These are phyloP conservation scores for Starmerella tilneyi DNA, from an alignment of 805 yeast genomes.

Conservation along the genomic window DNA sequence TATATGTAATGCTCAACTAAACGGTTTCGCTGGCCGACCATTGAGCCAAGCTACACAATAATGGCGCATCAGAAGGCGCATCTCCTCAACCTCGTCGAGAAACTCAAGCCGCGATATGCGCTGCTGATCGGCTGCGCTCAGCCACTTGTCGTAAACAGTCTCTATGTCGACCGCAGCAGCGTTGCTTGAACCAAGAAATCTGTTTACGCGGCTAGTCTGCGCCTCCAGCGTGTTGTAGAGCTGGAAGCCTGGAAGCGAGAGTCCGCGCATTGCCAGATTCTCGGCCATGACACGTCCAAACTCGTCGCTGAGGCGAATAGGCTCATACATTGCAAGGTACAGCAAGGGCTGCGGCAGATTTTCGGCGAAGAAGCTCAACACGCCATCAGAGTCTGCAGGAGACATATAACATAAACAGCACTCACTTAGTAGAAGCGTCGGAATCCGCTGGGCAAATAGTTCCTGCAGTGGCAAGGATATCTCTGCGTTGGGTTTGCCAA, in stretches of 20 bases:
- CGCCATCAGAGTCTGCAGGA: constrained; percentile 39
- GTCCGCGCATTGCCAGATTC: constrained; percentile 52
- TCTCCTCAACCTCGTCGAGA: constrained; percentile 67
- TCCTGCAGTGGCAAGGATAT: not conserved
- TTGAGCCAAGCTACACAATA: constrained; percentile 37
- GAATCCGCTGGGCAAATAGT: constrained; percentile 27
- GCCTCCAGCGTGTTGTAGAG: constrained; percentile 40
- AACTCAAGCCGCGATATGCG: constrained; percentile 49
- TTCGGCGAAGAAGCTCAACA: constrained; percentile 38
- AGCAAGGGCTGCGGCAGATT: constrained; percentile 26
- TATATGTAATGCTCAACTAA: not conserved
- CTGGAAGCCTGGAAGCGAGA: constrained; percentile 48
- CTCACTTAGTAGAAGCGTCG: constrained; percentile 60
- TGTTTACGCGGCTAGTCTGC: constrained; percentile 35
- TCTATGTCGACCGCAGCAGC: constrained; percentile 40
- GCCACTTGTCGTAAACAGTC: constrained; percentile 37
- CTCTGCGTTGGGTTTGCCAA: constrained; percentile 21
- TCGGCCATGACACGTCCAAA: constrained; percentile 62
- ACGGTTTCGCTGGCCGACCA: not conserved
- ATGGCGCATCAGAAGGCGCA: constrained; percentile 50
- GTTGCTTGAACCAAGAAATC: constrained; percentile 25
- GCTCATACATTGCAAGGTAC: constrained; percentile 51
- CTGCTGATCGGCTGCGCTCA: constrained; percentile 33
- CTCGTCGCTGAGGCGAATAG: constrained; percentile 49
- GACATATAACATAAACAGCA: constrained; percentile 66